A percentile compares a stretch with the other conserved stretches of the same genome.
These are phyloP conservation scores for Megacollybia platyphylla DNA, from an alignment of 1,284 basidiomycete genomes.

Conservation along the genomic window DNA sequence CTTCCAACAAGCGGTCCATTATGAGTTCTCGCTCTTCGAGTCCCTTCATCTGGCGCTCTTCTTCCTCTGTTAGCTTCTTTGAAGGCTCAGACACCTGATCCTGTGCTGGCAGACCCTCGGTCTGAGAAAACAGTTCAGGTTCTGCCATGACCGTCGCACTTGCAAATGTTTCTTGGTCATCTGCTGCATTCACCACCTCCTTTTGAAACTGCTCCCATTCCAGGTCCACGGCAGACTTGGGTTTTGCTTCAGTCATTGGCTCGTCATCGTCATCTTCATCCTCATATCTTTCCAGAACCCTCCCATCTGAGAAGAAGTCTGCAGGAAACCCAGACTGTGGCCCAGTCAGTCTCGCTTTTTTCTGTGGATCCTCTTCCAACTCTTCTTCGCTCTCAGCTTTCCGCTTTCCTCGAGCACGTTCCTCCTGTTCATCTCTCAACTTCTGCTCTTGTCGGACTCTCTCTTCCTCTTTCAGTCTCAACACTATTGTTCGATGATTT, in stretches of 20 bases:
- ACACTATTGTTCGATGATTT: conserved; percentile 49
- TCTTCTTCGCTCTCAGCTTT: conserved; percentile 25
- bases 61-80: conserved; percentile 30
- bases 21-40: conserved; percentile 69
- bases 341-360: conserved; percentile 21
- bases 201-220: conserved; percentile 63
- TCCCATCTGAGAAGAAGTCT: conserved; percentile 72
- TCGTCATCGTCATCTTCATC: conserved; percentile 34
- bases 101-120: conserved; percentile 39
- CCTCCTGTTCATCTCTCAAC: background rate
- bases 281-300: conserved; percentile 27
- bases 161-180: conserved; percentile 39
- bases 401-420: conserved; percentile 21
- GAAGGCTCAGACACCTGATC: conserved; percentile 13
- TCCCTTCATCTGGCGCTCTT: conserved; percentile 34
- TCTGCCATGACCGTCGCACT: conserved; percentile 62
- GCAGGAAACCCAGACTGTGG: conserved; percentile 32
- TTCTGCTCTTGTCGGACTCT: conserved; percentile 1
- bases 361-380: conserved; percentile 13
- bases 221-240: conserved; percentile 30
- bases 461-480: conserved; percentile 36
- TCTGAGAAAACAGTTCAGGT: conserved; percentile 36
- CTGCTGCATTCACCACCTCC: conserved; percentile 33
- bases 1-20: conserved; percentile 69
- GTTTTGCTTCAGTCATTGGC: conserved; percentile 10